Conservation (phyloP, 2,329 filamentous ascomycete genomes). For the Diplodia mutila region DNA sequence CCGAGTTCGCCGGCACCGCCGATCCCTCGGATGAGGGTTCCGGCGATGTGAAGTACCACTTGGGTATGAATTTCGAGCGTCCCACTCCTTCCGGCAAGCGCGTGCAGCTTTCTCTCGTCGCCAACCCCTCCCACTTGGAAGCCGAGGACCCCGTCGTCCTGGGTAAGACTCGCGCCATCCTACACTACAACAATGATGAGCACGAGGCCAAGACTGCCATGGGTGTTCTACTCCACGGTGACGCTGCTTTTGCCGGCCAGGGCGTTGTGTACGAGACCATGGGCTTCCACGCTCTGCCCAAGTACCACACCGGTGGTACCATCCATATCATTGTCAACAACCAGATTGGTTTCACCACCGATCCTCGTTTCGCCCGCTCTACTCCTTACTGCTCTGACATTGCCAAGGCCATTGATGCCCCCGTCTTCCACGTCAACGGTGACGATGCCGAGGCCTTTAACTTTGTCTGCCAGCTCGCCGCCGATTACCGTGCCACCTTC, state of each 20-base stretch:
- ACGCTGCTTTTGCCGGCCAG: slow-evolving; percentile 94
- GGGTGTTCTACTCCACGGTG: slow-evolving; percentile 94
- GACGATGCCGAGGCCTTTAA: slow-evolving; percentile 98
- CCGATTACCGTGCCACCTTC: slow-evolving; percentile 98
- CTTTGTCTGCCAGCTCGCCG: slow-evolving; percentile 94
- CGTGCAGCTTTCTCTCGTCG: slow-evolving; percentile 97
- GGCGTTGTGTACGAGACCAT: slow-evolving; percentile 98
- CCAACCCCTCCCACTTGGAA: slow-evolving; percentile 97
- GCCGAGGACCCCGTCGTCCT: slow-evolving; percentile 97
- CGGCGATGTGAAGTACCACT: slow-evolving; percentile 98
- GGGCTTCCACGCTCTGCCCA: slow-evolving; percentile 93
- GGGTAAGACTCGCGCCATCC: slow-evolving; percentile 95
- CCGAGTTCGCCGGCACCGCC: slow-evolving; percentile 88
- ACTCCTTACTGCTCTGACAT: slow-evolving; percentile 99
- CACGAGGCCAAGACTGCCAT: slow-evolving; percentile 86
- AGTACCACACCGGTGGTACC: slow-evolving; percentile 95
- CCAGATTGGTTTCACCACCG: slow-evolving; percentile 99
- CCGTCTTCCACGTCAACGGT: slow-evolving; percentile 98
- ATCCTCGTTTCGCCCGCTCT: slow-evolving; percentile 94
- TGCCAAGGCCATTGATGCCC: slow-evolving; percentile 97
- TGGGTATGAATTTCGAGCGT: slow-evolving; percentile 99
- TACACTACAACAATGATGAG: slow-evolving; percentile 99
- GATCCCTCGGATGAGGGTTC: slow-evolving; percentile 94
- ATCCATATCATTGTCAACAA: slow-evolving; percentile 99
- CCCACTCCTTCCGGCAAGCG: slow-evolving; percentile 98